These are phyloP conservation scores for Coemansia sp. DNA, from an alignment of 192 early-diverging fungal species.

Conservation along the genomic window DNA sequence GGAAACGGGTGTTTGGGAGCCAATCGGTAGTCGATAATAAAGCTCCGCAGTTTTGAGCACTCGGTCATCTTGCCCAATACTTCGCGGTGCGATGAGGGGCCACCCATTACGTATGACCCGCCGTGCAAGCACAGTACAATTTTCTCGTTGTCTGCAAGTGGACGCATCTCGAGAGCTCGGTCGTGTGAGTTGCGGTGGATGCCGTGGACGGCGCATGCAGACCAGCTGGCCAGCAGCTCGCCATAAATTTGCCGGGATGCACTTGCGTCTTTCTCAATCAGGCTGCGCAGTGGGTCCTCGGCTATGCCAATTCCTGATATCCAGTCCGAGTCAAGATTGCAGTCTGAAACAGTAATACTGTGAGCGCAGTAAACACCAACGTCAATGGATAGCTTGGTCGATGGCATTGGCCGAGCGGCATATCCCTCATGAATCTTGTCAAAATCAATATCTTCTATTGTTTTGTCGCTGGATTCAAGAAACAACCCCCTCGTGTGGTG, in stretches of 20 bases:
- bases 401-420: conserved; percentile 14
- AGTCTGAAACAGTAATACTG: conserved; percentile 13
- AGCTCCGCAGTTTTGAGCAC: conserved; percentile 24
- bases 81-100: conserved; percentile 53
- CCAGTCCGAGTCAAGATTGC: conserved; percentile 9
- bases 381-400: conserved; percentile 3
- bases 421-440: conserved; percentile 6
- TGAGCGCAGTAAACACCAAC: conserved; percentile 20
- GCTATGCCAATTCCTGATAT: conserved; percentile 26
- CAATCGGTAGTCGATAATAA: conserved; percentile 51
- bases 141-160: conserved; percentile 6
- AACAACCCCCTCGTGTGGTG: conserved; percentile 6
- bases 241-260: conserved; percentile 13
- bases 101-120: conserved; percentile 62
- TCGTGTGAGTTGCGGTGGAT: neutral
- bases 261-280: neutral
- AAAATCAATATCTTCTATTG: conserved; percentile 37
- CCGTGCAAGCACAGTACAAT: conserved; percentile 78
- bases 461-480: conserved; percentile 17
- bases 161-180: neutral
- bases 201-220: neutral
- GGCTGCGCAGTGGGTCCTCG: conserved; percentile 16
- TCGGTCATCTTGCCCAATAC: conserved; percentile 57
- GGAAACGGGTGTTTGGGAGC: conserved; percentile 52
- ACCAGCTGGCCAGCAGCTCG: conserved; percentile 20